Conservation (phyloP, 805 yeast genomes). For the Debaryomyces hansenii region DNA sequence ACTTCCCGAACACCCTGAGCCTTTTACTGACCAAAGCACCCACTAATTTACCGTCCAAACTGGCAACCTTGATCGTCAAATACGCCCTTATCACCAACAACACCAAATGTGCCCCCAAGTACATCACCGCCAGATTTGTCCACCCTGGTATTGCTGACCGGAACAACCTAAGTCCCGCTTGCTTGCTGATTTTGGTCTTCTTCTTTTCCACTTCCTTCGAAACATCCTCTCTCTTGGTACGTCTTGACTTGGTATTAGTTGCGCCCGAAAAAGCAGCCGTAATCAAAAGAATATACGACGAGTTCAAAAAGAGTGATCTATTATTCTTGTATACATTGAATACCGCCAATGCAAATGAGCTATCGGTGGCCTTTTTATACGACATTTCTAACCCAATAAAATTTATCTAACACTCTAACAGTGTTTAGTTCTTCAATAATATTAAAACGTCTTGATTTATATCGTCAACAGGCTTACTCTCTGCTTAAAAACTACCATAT, state of each 20-base stretch:
- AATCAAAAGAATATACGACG: constrained; percentile 40
- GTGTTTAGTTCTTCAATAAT: too few species aligned
- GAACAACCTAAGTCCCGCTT: constrained; percentile 28
- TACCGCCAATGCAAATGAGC: constrained; percentile 24
- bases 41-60: constrained; percentile 81
- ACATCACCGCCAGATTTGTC: constrained; percentile 27
- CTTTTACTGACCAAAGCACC: constrained; percentile 74
- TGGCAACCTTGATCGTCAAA: constrained; percentile 78
- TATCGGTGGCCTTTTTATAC: background rate
- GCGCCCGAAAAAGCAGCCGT: constrained; percentile 46
- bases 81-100: constrained; percentile 68
- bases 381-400: background rate
- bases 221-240: constrained; percentile 8
- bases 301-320: constrained; percentile 39
- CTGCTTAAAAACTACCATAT: too few species aligned
- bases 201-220: constrained; percentile 10
- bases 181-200: constrained; percentile 27
- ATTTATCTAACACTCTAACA: too few species aligned
- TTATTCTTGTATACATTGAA: constrained; percentile 39
- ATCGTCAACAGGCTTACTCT: too few species aligned
- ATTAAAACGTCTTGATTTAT: too few species aligned
- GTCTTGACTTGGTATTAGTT: constrained; percentile 24
- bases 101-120: constrained; percentile 52
- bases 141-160: constrained; percentile 35
- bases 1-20: constrained; percentile 60